Evolutionary conservation across 441 rosid genomes (phyloP).

Genomic region (Populus hybrid): DNA sequence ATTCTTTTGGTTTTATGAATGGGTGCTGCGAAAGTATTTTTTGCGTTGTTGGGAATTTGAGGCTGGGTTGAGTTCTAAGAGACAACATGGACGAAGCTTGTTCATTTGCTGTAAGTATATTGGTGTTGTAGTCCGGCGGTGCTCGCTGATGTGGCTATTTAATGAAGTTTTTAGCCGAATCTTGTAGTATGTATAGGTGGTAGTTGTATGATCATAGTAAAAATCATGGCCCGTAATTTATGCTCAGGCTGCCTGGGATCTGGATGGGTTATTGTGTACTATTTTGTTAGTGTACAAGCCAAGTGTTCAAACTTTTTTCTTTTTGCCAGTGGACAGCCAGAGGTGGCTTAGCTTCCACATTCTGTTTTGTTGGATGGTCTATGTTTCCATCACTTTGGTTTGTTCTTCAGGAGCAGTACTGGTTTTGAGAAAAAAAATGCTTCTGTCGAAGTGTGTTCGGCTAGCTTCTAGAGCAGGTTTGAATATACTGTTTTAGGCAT

Average conservation of each 20-base stretch:
- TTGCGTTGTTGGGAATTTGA: neutral
- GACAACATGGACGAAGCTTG: neutral
- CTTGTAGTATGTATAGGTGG: neutral
- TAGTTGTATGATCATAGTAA: neutral
- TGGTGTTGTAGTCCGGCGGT: neutral
- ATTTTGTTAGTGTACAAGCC: neutral
- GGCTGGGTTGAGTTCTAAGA: neutral
- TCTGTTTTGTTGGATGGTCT: neutral
- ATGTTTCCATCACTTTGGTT: neutral
- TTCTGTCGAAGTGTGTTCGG: too few species aligned
- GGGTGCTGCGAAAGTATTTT: neutral
- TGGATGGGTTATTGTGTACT: neutral
- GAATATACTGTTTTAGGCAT: too few species aligned
- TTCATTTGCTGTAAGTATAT: neutral
- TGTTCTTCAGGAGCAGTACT: neutral
- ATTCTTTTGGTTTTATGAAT: neutral
- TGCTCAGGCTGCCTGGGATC: neutral
- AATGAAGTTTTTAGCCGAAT: neutral
- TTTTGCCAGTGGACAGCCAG: neutral
- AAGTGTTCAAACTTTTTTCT: neutral
- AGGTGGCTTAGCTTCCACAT: neutral
- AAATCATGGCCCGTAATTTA: too few species aligned
- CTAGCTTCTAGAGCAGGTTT: too few species aligned
- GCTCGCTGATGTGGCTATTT: neutral
- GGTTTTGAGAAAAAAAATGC: too few species aligned